Base-by-base conservation (phyloP, 768 basidiomycete genomes). In the Tephrocybe sp. region DNA sequence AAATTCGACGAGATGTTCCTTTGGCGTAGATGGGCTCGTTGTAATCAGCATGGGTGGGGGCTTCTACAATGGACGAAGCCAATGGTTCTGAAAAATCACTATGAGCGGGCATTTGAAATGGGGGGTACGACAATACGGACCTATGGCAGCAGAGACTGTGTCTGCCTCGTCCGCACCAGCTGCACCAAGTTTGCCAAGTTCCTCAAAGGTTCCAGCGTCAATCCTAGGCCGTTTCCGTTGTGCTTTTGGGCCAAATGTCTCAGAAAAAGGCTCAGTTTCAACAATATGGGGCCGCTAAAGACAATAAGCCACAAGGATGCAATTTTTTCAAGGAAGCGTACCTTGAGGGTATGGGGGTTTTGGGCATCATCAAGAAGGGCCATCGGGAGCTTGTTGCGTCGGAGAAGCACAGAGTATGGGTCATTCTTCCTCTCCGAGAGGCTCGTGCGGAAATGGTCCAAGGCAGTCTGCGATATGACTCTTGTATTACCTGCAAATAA, bases 381-480 rank as follows among this genome's bases (percentile, higher is more conserved):
- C 94, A 99, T 97, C 3, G 96, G 96, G 12, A 99, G 78, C 70
- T 98, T 98, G 72, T 98, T 98, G 52, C 94, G 80, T 53, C 88
- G 86, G 44, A 99, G 69, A 28, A 99, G 80, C 10, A 99, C 96
- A 8, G 93, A 94, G 65, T 98, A 99, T 0, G 97, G 97, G 62
- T 98, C 95, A 70, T 91, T 80, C 61, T 93, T 92, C 68, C 85
- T 92, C 11, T 80, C 75, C 20, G 82, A 77, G 39, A 99, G 80
- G 62, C 90, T 93, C 12, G 90, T 93, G 45, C 96, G 78, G 74
- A 99, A 99, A 69, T 98, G 97, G 63, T 97, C 94, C 61, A 99
- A 74, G 12, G 96, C 95, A 21, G 85, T 89, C 66, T 99, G 96
- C 18, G 93, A 94, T 64, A 99, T 98, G 30, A 98, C 96, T 65